Evolutionary conservation across 805 yeast species (phyloP), one percentile per base, ranked within the genome.

Genomic region (Yarrowia divulgata): DNA sequence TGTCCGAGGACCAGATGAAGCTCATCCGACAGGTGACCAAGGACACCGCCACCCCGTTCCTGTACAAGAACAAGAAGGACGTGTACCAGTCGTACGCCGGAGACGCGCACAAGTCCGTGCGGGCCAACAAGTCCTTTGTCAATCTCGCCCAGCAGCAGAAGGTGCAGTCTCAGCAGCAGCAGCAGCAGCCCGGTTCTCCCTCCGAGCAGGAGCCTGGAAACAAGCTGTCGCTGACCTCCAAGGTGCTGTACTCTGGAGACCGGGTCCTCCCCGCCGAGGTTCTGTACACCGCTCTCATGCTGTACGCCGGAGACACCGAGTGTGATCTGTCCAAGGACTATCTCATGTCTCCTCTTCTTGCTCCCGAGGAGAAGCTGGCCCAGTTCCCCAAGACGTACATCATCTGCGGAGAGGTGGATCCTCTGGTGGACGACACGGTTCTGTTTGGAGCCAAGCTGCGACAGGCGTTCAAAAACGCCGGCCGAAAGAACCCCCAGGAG

Each of bases 341-440:
- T 29, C 48, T 74, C 13, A 68, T 75, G 40, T 75, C 77, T 12
- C 77, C 77, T 6, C 66, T 74, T 14, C 68, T 71, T 34, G 77
- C 77, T 37, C 78, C 78, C 23, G 42, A 66, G 4, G 71, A 72
- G 54, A 66, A 75, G 23, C 69, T 75, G 18, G 74, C 73, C 4
- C 64, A 70, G 70, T 75, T 75, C 63, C 78, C 77, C 18, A 73
- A 75, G 55, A 74, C 74, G 39, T 75, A 76, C 69, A 71, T 75
- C 69, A 67, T 75, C 23, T 73, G 77, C 48, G 77, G 77, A 18
- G 77, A 75, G 54, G 77, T 75, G 16, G 77, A 75, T 72, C 77
- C 77, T 7, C 62, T 75, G 39, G 78, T 76, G 23, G 77, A 75
- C 52, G 77, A 76, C 52, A 72, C 77, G 6, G 74, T 75, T n/a